phyloP scores from a whole-genome alignment of 2,329 filamentous ascomycete genomes.

The Metarhizium anisopliae region DNA sequence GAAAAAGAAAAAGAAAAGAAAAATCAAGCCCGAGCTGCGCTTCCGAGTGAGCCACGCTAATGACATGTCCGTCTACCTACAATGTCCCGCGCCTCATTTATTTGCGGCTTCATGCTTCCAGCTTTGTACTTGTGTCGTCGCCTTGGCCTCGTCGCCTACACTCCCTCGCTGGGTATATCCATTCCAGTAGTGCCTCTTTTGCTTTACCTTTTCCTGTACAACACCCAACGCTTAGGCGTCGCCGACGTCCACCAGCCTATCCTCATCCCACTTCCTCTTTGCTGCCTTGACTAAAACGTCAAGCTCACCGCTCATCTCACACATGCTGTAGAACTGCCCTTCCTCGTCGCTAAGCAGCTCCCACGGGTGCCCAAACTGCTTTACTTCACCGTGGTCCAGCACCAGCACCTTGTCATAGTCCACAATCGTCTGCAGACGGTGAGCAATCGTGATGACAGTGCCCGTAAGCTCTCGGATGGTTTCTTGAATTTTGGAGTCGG shows the following conservation, averaged over 20 bases:
- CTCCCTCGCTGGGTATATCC: neutral
- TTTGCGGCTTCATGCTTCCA: neutral
- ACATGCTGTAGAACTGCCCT: constrained; percentile 56
- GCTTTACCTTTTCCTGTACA: neutral
- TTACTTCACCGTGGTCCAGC: constrained; percentile 76
- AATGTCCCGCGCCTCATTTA: neutral
- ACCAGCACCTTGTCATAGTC: constrained; percentile 98
- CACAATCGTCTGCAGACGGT: constrained; percentile 90
- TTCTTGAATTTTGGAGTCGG: constrained; percentile 91
- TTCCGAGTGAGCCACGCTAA: neutral
- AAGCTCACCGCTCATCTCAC: constrained; percentile 53
- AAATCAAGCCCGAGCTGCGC: neutral
- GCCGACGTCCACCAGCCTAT: constrained; percentile 25
- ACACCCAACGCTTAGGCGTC: neutral
- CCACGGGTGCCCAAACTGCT: constrained; percentile 88
- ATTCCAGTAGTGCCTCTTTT: constrained; percentile 4
- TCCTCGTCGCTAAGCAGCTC: constrained; percentile 64
- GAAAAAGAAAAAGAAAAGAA: neutral
- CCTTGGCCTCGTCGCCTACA: neutral
- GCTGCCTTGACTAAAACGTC: constrained; percentile 42
- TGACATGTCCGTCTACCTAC: neutral
- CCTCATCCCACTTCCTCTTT: constrained; percentile 42
- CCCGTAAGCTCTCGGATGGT: constrained; percentile 89
- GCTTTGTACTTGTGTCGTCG: neutral
- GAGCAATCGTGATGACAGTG: constrained; percentile 94